These are phyloP conservation scores for Pseudofabraea citricarpa DNA, from an alignment of 2,329 filamentous ascomycete species.

Conservation along the genomic window DNA sequence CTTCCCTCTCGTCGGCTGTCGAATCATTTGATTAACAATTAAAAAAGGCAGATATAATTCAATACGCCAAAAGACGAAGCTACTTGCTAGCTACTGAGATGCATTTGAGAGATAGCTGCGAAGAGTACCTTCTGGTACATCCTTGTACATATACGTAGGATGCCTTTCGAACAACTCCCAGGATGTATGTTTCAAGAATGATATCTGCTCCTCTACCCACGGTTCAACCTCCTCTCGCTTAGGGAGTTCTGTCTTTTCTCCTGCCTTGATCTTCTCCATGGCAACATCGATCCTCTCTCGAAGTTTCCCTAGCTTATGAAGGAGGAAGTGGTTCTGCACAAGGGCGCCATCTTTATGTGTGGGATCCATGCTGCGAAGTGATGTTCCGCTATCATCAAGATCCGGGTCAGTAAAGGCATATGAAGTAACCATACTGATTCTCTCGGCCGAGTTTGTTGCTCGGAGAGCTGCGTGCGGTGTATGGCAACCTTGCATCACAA, in stretches of 20 bases:
- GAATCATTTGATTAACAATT: too few relatives aligned
- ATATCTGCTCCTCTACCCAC: conserved; percentile 10
- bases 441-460: conserved; percentile 29
- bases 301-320: conserved; percentile 5
- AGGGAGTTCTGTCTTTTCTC: not conserved
- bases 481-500: conserved; percentile 34
- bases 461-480: conserved; percentile 33
- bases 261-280: conserved; percentile 4
- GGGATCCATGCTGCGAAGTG: conserved; percentile 2
- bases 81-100: too few relatives aligned
- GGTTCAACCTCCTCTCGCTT: conserved; percentile 9
- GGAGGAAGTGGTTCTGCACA: conserved; percentile 1
- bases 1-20: too few relatives aligned
- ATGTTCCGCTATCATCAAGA: conserved; percentile 2
- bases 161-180: conserved; percentile 11
- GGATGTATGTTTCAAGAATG: conserved; percentile 12
- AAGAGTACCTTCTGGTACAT: conserved; percentile 9
- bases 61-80: too few relatives aligned
- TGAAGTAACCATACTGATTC: conserved; percentile 35
- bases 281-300: conserved; percentile 6
- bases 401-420: conserved; percentile 16
- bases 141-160: conserved; percentile 10
- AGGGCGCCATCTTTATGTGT: not conserved
- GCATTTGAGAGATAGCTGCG: conserved; percentile 1
- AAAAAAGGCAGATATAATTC: too few relatives aligned